These are phyloP conservation scores for Rhododendron mucronatum DNA, from an alignment of 148 eudicot genomes.

Conservation along the genomic window DNA sequence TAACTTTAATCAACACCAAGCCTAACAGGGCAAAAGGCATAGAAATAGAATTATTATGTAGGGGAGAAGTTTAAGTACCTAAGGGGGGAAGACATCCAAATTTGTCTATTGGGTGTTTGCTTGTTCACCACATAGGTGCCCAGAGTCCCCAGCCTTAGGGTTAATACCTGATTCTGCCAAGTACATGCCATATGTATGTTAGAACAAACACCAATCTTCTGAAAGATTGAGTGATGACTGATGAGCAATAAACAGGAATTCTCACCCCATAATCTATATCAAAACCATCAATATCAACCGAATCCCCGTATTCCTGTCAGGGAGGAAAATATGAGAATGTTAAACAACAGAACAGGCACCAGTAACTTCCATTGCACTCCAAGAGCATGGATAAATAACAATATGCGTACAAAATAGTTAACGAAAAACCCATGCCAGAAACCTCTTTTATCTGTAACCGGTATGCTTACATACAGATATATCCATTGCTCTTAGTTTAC, in stretches of 20 bases:
- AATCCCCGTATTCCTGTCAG: conserved; percentile 80
- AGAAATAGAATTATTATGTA: neutral
- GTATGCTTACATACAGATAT: neutral
- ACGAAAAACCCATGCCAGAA: neutral
- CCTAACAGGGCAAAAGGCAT: conserved; percentile 1
- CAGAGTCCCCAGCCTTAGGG: conserved; percentile 66
- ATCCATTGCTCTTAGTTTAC: neutral
- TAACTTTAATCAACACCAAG: neutral
- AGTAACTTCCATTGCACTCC: neutral
- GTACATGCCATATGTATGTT: neutral
- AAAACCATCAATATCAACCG: conserved; percentile 71
- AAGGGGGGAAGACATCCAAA: conserved; percentile 95
- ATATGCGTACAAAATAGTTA: neutral
- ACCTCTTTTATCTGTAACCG: neutral
- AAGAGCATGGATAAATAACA: neutral
- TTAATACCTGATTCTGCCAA: conserved; percentile 85
- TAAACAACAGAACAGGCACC: neutral
- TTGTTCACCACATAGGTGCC: conserved; percentile 95
- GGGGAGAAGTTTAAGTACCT: conserved; percentile 40
- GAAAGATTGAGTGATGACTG: neutral
- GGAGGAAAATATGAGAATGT: neutral
- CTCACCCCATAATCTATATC: conserved; percentile 97
- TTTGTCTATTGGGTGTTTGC: conserved; percentile 92
- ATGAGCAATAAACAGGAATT: neutral
- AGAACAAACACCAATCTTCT: neutral